Base-by-base conservation (phyloP, 2,329 filamentous ascomycete species). In the Nemania serpens region DNA sequence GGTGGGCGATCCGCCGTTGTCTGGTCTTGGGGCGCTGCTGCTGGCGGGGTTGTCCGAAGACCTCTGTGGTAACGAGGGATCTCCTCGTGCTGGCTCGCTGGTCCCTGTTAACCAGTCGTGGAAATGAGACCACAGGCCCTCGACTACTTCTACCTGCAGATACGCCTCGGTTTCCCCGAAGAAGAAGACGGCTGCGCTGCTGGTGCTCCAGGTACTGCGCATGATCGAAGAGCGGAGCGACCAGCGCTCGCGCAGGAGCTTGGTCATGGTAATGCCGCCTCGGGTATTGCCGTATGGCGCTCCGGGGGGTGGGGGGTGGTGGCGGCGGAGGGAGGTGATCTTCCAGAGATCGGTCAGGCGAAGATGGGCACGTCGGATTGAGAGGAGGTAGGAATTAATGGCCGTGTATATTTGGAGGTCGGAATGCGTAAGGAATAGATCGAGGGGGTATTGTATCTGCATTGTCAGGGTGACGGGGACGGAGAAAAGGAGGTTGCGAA, bases 321-420 rank as follows among this genome's bases (percentile, higher is more conserved):
- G 88, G 66, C 91, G 85, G 49, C 94, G 85, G 50, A 96, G 84
- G 1, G 87, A 85, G 5, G 89, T 91, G 63, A 91, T 88, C 73
- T 92, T 93, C 93, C 95, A 98, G 1, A 98, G 78, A 67, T 91
- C 87, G 1, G 91, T 90, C 1, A 98, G 82, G 39, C 91, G 89
- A 15, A 97, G 85, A 72, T 97, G 93, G 2, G 93, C 91, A 59
- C 93, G 87, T 54, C 92, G 89, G 64, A 98, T 88, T 0, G 91
- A 90, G 10, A 97, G 79, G 0, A 99, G 84, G 69, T 97, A 98
- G 1, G 91, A 85, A 73, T 96, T 93, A 63, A 97, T 88, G n/a
- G 83, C 83, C 0, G 92, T 90, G 75, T 98, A 99, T 0, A 86
- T 84, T 50, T 89, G 84, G 11, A 96, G 77, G 70, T 98, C 93